A percentile compares a stretch with the other conserved stretches of the same genome.
These are phyloP conservation scores for Myxozyma neotropica DNA, from an alignment of 805 yeast genomes.

Conservation along the genomic window DNA sequence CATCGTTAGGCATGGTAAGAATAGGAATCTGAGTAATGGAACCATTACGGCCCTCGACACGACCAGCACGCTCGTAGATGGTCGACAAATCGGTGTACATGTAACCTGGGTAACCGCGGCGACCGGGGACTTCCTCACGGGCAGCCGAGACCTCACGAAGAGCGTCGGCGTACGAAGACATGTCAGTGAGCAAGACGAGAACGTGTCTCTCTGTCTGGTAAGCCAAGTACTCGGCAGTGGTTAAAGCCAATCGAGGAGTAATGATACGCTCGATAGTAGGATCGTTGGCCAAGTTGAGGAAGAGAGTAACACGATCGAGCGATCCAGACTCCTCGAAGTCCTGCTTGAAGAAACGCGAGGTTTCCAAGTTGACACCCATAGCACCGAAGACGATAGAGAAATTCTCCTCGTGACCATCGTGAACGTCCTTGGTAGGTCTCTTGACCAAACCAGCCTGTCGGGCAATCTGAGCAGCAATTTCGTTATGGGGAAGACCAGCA, in stretches of 20 bases:
- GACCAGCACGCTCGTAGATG: constrained; percentile 98
- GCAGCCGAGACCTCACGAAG: constrained; percentile 99
- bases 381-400: constrained; percentile 99
- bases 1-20: constrained; percentile 99
- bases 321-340: constrained; percentile 99
- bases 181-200: constrained; percentile 94
- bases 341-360: constrained; percentile 97
- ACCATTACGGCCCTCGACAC: constrained; percentile 99
- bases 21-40: constrained; percentile 99
- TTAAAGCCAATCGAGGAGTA: constrained; percentile 97
- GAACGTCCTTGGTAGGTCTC: constrained; percentile 98
- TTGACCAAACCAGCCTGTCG: constrained; percentile 97
- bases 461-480: constrained; percentile 99
- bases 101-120: constrained; percentile 99
- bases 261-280: constrained; percentile 99
- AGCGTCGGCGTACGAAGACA: constrained; percentile 99
- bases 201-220: constrained; percentile 99
- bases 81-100: constrained; percentile 99
- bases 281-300: constrained; percentile 96
- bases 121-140: constrained; percentile 99
- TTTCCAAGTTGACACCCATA: constrained; percentile 99
- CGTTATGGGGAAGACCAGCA: constrained; percentile 98
- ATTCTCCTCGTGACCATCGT: constrained; percentile 99
- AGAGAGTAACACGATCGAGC: constrained; percentile 93
- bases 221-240: constrained; percentile 98